Percentiles rank a stretch among this genome's conserved stretches.
Conservation (phyloP, 2,329 filamentous ascomycete genomes). For the Amphichorda felina region DNA sequence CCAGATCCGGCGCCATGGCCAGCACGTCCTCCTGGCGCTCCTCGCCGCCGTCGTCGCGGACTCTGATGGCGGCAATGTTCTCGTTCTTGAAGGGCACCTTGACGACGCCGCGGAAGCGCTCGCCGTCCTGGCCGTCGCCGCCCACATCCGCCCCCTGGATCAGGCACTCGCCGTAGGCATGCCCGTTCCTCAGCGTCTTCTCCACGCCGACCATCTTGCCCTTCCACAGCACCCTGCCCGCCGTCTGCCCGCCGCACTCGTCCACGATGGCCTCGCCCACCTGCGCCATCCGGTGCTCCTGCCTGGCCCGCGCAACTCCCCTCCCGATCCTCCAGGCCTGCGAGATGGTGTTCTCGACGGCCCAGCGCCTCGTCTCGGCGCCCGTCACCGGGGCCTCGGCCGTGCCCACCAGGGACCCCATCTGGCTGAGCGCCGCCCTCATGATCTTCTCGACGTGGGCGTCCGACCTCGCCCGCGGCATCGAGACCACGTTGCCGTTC, state of each 20-base stretch:
- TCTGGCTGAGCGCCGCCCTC: conserved; percentile 38
- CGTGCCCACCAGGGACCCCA: conserved; percentile 39
- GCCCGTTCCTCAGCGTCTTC: conserved; percentile 40
- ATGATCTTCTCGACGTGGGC: conserved; percentile 35
- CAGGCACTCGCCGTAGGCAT: conserved; percentile 47
- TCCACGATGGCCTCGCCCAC: conserved; percentile 47
- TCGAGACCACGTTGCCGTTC: conserved; percentile 36
- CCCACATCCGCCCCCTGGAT: conserved; percentile 35
- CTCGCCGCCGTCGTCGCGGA: conserved; percentile 15
- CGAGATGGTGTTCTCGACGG: conserved; percentile 38
- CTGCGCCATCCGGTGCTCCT: conserved; percentile 34
- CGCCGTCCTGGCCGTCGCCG: conserved; percentile 11
- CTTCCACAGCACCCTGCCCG: conserved; percentile 46
- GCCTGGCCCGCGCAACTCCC: conserved; percentile 39
- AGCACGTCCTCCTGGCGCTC: conserved; percentile 30
- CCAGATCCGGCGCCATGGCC: conserved; percentile 43
- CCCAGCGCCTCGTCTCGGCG: conserved; percentile 36
- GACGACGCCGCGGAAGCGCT: conserved; percentile 30
- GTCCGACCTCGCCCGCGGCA: conserved; percentile 34
- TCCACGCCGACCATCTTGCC: conserved; percentile 54
- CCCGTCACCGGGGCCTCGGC: conserved; percentile 37
- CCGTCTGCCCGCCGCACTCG: conserved; percentile 40
- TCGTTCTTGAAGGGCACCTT: conserved; percentile 66
- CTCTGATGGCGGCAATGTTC: conserved; percentile 48
- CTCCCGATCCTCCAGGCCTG: conserved; percentile 48